Evolutionary conservation across 306 rosid species (phyloP).

Genomic region (Rosa chinensis): DNA sequence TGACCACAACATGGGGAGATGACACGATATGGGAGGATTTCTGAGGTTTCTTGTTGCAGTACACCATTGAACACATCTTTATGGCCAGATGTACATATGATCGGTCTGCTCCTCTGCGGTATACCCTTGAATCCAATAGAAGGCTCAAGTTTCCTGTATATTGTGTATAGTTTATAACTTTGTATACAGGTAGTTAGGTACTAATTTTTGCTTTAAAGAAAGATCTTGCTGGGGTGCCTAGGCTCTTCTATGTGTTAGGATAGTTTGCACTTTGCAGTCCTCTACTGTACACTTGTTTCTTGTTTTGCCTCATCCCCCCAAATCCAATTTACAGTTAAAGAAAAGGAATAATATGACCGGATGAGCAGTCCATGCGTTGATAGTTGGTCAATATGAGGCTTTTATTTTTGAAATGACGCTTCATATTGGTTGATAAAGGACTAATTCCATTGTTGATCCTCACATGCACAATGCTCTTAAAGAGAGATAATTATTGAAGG

Average conservation of each 20-base stretch:
- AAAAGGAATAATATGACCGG: neutral
- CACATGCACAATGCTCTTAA: neutral
- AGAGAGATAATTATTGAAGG: no score
- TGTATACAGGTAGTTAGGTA: neutral
- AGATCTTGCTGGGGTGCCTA: neutral
- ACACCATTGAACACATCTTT: neutral
- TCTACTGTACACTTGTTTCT: neutral
- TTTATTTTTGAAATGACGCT: neutral
- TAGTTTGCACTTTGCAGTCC: neutral
- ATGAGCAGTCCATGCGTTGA: neutral
- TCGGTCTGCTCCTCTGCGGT: neutral
- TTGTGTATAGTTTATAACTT: neutral
- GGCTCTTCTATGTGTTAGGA: neutral
- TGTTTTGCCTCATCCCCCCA: neutral
- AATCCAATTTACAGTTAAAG: neutral
- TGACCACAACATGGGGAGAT: neutral
- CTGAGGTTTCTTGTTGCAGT: neutral
- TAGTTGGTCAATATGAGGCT: neutral
- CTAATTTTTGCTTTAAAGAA: neutral
- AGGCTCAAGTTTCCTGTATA: constrained; percentile 2
- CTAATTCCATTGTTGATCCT: neutral
- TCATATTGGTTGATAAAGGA: neutral
- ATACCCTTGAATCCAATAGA: neutral
- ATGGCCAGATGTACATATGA: neutral
- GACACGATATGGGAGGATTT: neutral